Base-by-base conservation (phyloP, 2,329 filamentous ascomycete genomes). In the Talaromyces atroroseus region DNA sequence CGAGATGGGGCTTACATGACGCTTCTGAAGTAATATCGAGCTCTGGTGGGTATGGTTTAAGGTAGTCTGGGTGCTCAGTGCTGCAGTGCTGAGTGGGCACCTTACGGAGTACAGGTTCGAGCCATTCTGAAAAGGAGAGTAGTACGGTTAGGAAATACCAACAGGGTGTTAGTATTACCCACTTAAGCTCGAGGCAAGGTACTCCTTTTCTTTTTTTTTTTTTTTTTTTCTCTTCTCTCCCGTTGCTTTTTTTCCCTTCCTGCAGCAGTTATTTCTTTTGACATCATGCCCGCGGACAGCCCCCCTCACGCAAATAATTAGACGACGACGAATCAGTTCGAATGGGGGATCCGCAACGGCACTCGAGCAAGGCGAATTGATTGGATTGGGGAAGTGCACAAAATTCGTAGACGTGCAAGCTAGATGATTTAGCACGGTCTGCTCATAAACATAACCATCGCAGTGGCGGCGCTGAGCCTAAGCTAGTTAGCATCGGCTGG, bases 41-140 rank as follows among this genome's bases (percentile, higher is more conserved):
- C 52, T 54, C 45, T 40, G 52, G 52, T 49, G 52, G 52, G 46
- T 44, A 47, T 53, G 40, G 40, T 44, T 44, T 44, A 44, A 42
- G 38, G n/a, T 42, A 42, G 38, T 24, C 20, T 36, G n/a, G n/a
- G n/a, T 40, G 26, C 26, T 29, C 26, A 29, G 26, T 29, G 26
- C 26, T 29, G 24, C 24, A 26, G 12, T 38, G 40, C 42, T 18
- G 14, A 54, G 44, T 29, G 45, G 45, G 44, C 32, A 51, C 36
- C 21, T 38, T 38, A 53, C 51, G 26, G 51, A 46, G 52, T 32
- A 38, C 45, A 36, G 32, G 45, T 42, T 54, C 45, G 34, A 26
- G 51, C 51, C 51, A 53, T 36, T 36, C 50, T 53, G 40, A 29
- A 47, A 53, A 36, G 23, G 51, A 46, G 26, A 2, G 51, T 53